These are phyloP conservation scores for Pseudozyma thailandica DNA, from an alignment of 1,284 basidiomycete genomes.

Conservation along the genomic window DNA sequence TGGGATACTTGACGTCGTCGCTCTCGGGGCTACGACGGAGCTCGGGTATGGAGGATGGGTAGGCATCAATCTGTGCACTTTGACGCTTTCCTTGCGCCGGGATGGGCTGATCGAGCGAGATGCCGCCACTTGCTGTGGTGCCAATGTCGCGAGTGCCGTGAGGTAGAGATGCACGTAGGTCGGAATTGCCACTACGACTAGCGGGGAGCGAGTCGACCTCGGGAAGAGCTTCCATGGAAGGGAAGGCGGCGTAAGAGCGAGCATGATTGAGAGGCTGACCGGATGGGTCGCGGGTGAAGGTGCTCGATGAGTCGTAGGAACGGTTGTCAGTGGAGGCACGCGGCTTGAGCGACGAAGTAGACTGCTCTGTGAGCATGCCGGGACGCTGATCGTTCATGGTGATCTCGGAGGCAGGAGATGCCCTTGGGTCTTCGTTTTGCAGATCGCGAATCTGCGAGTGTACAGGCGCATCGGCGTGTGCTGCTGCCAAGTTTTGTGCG, in stretches of 20 bases:
- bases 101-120: constrained; percentile 45
- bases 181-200: constrained; percentile 40
- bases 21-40: constrained; percentile 35
- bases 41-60: constrained; percentile 20
- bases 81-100: constrained; percentile 41
- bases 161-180: constrained; percentile 25
- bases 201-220: constrained; percentile 45
- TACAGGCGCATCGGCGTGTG: neutral
- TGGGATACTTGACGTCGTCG: constrained; percentile 40
- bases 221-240: constrained; percentile 49
- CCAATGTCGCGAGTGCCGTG: constrained; percentile 44
- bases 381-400: constrained; percentile 24
- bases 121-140: constrained; percentile 52
- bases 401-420: constrained; percentile 21
- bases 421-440: constrained; percentile 5
- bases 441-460: constrained; percentile 11
- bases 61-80: constrained; percentile 33
- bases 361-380: constrained; percentile 6
- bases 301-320: constrained; percentile 47
- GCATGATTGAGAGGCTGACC: constrained; percentile 45
- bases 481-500: constrained; percentile 13
- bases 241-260: constrained; percentile 43
- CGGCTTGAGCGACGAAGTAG: constrained; percentile 11
- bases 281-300: constrained; percentile 24
- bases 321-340: constrained; percentile 34